Conservation (phyloP, 179 eudicot genomes). For the Silene vulgaris region DNA sequence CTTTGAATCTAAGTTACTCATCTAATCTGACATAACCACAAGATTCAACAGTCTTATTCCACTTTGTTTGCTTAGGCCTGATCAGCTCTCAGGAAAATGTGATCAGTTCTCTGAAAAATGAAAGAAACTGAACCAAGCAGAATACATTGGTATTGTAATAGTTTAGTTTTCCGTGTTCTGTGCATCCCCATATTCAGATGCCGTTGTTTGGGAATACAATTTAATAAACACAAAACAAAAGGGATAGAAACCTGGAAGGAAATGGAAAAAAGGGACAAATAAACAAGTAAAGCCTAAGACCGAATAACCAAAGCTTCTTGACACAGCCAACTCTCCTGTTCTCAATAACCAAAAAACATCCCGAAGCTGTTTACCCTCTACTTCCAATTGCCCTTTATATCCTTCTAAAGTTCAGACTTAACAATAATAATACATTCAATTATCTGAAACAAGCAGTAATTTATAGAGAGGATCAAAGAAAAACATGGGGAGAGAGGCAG, state of each 20-base stretch:
- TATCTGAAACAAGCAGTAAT: neutral
- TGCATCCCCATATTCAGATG: too few species aligned
- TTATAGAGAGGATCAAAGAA: neutral
- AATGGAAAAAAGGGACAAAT: neutral
- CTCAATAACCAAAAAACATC: neutral
- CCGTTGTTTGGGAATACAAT: neutral
- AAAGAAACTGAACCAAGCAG: too few species aligned
- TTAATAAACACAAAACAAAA: neutral
- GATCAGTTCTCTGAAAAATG: too few species aligned
- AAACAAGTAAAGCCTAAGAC: neutral
- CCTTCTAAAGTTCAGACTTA: neutral
- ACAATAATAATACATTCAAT: neutral
- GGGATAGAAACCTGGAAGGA: neutral
- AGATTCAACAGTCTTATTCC: neutral
- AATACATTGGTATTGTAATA: too few species aligned
- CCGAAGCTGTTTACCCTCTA: neutral
- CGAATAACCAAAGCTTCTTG: neutral
- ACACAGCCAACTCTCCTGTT: neutral
- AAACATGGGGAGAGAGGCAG: neutral
- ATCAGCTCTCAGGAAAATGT: too few species aligned
- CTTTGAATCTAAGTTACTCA: neutral
- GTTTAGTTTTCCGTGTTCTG: too few species aligned
- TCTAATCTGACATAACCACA: neutral
- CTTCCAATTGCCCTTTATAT: neutral
- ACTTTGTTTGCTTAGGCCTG: too few species aligned